Percentiles rank a stretch among this genome's conserved stretches.
Conservation (phyloP, 2,329 filamentous ascomycete species). For the Ceratocystis harringtonii region DNA sequence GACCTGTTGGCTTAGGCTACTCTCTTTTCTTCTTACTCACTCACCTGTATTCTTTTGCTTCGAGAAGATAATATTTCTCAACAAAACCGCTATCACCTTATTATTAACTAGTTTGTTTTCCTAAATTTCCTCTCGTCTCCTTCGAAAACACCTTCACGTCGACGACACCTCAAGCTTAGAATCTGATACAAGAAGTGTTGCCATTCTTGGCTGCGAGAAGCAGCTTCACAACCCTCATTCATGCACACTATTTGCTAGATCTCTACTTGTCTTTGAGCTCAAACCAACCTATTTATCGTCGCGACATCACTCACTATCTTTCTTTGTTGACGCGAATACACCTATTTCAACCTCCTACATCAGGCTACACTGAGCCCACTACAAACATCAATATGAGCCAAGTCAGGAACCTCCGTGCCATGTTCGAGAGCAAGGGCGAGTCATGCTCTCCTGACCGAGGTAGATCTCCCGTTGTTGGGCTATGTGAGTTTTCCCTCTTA, state of each 20-base stretch:
- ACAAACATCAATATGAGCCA: constrained; percentile 41
- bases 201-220: neutral
- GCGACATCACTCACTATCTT: neutral
- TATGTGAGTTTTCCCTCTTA: constrained; percentile 25
- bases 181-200: neutral
- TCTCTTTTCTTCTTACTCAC: neutral
- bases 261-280: neutral
- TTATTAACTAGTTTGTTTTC: neutral
- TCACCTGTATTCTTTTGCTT: neutral
- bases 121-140: neutral
- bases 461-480: constrained; percentile 44
- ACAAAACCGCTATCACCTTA: neutral
- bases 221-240: neutral
- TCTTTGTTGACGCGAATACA: neutral
- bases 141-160: neutral
- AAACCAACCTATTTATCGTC: neutral
- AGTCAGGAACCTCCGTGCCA: constrained; percentile 61
- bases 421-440: constrained; percentile 59
- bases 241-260: neutral
- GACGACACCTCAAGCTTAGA: neutral
- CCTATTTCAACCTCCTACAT: neutral
- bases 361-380: neutral
- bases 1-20: neutral
- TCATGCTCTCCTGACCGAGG: constrained; percentile 47
- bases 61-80: neutral